Conservation (phyloP, 345 rosid genomes). For the Euphorbia peplus region DNA sequence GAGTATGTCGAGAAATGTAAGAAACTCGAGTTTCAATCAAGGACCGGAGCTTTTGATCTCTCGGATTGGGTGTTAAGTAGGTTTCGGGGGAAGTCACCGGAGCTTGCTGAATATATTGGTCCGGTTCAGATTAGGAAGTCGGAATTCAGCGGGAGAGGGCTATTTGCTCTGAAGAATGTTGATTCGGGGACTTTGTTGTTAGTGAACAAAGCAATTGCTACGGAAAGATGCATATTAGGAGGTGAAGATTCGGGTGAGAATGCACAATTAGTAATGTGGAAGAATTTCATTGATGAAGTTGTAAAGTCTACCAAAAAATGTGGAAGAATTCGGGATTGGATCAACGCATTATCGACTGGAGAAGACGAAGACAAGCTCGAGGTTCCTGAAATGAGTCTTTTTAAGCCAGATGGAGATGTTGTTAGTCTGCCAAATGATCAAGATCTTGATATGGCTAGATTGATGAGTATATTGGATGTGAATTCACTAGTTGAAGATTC, state of each 20-base stretch:
- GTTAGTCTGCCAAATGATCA: slow-evolving; percentile 14
- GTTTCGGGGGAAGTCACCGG: slow-evolving; percentile 59
- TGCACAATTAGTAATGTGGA: slow-evolving; percentile 85
- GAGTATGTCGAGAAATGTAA: slow-evolving; percentile 66
- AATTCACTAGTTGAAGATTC: slow-evolving; percentile 84
- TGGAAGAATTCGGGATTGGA: slow-evolving; percentile 35
- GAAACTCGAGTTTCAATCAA: slow-evolving; percentile 65
- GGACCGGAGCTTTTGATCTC: slow-evolving; percentile 74
- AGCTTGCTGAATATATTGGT: slow-evolving; percentile 74
- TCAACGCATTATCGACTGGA: slow-evolving; percentile 54
- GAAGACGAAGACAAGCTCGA: slow-evolving; percentile 51
- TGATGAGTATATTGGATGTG: slow-evolving; percentile 76
- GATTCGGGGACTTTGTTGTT: slow-evolving; percentile 55
- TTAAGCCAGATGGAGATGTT: slow-evolving; percentile 48
- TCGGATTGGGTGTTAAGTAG: slow-evolving; percentile 74
- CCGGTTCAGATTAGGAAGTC: slow-evolving; percentile 51
- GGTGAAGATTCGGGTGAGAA: slow-evolving; percentile 47
- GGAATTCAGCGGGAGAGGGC: slow-evolving; percentile 73
- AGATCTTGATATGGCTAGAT: slow-evolving; percentile 37
- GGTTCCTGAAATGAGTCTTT: slow-evolving; percentile 53
- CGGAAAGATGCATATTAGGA: slow-evolving; percentile 70
- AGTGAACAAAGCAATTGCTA: slow-evolving; percentile 67
- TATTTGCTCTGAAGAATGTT: slow-evolving; percentile 66
- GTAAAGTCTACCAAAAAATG: slow-evolving; percentile 41
- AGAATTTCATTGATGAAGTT: slow-evolving; percentile 58